A percentile compares a stretch with the other conserved stretches of the same genome.
Evolutionary conservation across 2,329 filamentous ascomycete genomes (phyloP).

Genomic region (Aspergillus pseudoglaucus): DNA sequence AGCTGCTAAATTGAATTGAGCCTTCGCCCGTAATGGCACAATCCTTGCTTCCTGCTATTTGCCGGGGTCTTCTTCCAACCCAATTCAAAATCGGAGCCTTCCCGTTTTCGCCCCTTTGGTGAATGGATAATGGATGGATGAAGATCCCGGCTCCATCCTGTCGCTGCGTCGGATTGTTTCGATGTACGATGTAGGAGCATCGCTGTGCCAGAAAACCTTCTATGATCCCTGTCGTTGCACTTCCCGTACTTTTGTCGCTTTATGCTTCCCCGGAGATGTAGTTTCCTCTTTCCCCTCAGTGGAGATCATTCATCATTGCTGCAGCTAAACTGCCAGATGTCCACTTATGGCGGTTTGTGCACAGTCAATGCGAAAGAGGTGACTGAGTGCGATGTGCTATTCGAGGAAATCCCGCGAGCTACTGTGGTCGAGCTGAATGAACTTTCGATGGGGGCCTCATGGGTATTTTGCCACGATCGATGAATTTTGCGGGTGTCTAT

Average conservation of each 20-base stretch:
- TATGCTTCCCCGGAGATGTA: too few species aligned
- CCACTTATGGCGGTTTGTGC: neutral
- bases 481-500: neutral
- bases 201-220: neutral
- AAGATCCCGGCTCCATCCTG: neutral
- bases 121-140: neutral
- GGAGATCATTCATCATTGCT: neutral
- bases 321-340: neutral
- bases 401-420: neutral
- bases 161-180: neutral
- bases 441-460: neutral
- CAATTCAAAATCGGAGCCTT: neutral
- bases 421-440: neutral
- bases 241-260: neutral
- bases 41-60: conserved; percentile 29
- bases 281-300: neutral
- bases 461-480: neutral
- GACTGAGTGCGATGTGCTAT: neutral
- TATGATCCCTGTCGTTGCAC: neutral
- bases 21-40: neutral
- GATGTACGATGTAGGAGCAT: neutral
- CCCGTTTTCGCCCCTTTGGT: neutral
- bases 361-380: neutral
- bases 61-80: neutral
- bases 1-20: neutral